Percentiles rank a stretch among this genome's conserved stretches.
phyloP scores from a whole-genome alignment of 371 early-diverging fungal genomes.

The Batkoa obscura region DNA sequence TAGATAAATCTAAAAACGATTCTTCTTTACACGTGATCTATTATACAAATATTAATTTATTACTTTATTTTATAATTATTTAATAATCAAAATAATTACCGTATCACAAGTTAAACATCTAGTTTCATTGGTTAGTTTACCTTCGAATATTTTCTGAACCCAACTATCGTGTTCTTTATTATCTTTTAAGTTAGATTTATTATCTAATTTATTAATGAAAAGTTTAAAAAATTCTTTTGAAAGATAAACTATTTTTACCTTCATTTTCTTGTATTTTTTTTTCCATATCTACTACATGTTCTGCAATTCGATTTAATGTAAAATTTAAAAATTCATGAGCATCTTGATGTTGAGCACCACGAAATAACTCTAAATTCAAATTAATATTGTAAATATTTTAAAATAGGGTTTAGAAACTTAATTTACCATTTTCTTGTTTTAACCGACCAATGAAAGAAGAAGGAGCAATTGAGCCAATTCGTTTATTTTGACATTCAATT shows the following conservation, averaged over 20 bases:
- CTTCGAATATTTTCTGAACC: conserved; percentile 92
- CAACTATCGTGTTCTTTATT: conserved; percentile 24
- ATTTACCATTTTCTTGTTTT: conserved; percentile 70
- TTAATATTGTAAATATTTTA: neutral
- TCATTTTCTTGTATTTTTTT: conserved; percentile 17
- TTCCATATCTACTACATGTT: conserved; percentile 50
- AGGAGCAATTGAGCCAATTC: conserved; percentile 74
- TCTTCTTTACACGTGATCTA: conserved; percentile 87
- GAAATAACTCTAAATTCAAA: conserved; percentile 50
- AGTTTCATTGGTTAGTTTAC: conserved; percentile 85
- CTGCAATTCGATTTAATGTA: conserved; percentile 75
- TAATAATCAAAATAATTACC: conserved; percentile 17
- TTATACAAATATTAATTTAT: neutral
- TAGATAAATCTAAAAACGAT: conserved; percentile 82
- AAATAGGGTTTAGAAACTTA: neutral
- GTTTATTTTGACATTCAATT: conserved; percentile 63
- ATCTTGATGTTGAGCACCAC: conserved; percentile 89
- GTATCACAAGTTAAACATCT: conserved; percentile 90
- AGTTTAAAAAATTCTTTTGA: neutral
- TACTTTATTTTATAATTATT: neutral
- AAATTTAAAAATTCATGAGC: conserved; percentile 95
- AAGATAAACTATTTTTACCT: conserved; percentile 4
- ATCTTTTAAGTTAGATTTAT: conserved; percentile 6
- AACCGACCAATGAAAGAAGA: conserved; percentile 67
- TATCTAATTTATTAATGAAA: neutral